phyloP scores from a whole-genome alignment of 345 rosid genomes.

The Salix arbutifolia region DNA sequence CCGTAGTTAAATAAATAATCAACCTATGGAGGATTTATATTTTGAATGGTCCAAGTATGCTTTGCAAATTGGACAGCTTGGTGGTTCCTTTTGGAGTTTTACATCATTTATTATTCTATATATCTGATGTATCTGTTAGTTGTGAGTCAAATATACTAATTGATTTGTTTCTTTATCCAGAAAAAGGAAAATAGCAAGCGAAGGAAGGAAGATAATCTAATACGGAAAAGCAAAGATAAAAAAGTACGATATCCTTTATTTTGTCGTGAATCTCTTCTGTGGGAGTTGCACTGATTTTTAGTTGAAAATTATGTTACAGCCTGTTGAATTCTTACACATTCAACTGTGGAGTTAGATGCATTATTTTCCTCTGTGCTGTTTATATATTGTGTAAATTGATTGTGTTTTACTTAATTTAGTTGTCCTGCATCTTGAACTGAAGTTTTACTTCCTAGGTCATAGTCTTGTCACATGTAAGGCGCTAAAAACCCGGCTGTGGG shows the following conservation, averaged over 20 bases:
- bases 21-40: neutral
- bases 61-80: neutral
- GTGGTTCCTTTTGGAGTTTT: constrained; percentile 1
- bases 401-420: neutral
- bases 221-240: constrained; percentile 54
- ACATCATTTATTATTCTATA: neutral
- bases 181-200: constrained; percentile 65
- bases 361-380: neutral
- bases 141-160: neutral
- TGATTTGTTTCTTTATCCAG: constrained; percentile 33
- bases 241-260: constrained; percentile 39
- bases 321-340: neutral
- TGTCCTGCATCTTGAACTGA: neutral
- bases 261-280: neutral
- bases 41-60: neutral
- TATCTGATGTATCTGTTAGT: neutral
- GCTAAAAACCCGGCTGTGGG: neutral
- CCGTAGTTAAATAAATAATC: neutral
- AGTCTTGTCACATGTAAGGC: neutral
- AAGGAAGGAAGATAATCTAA: constrained; percentile 56
- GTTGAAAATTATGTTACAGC: neutral
- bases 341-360: neutral
- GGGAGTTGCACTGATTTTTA: neutral
- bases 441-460: neutral
- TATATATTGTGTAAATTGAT: neutral